Percentiles rank a stretch among this genome's conserved stretches.
Evolutionary conservation across 441 rosid species (phyloP).

Genomic region (Gossypium gossypioides): DNA sequence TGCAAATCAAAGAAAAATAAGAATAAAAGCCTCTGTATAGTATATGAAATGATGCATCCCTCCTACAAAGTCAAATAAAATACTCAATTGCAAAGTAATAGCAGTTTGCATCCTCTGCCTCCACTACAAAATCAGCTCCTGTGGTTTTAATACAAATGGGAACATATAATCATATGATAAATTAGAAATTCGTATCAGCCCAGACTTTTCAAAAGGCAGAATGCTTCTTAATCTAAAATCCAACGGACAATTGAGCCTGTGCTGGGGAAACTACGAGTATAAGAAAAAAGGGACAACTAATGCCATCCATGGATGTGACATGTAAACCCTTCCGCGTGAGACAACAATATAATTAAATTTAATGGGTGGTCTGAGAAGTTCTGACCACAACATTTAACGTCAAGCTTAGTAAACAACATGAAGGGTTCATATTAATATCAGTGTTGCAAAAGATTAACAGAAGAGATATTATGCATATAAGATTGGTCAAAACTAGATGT

Average conservation of each 20-base stretch:
- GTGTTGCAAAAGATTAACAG: not conserved
- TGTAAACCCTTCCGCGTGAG: not conserved
- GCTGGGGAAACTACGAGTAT: not conserved
- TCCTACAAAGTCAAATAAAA: not conserved
- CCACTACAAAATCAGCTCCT: not conserved
- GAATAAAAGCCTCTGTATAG: not conserved
- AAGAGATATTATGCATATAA: not conserved
- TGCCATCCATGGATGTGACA: not conserved
- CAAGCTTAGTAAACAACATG: not conserved
- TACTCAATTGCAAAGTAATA: not conserved
- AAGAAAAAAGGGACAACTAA: not conserved
- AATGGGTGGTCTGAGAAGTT: not conserved
- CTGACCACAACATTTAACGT: not conserved
- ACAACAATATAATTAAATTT: not conserved
- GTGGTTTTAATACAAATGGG: not conserved
- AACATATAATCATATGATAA: not conserved
- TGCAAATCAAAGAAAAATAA: not conserved
- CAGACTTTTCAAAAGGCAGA: not conserved
- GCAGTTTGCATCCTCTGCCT: not conserved
- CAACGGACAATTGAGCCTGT: not conserved
- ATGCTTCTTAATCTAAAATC: not conserved
- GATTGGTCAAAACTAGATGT: not conserved
- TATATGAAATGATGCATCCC: not conserved
- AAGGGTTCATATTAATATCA: not conserved
- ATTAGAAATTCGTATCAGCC: not conserved